Evolutionary conservation across 1,284 basidiomycete genomes (phyloP).

Genomic region (Naganishia cerealis): DNA sequence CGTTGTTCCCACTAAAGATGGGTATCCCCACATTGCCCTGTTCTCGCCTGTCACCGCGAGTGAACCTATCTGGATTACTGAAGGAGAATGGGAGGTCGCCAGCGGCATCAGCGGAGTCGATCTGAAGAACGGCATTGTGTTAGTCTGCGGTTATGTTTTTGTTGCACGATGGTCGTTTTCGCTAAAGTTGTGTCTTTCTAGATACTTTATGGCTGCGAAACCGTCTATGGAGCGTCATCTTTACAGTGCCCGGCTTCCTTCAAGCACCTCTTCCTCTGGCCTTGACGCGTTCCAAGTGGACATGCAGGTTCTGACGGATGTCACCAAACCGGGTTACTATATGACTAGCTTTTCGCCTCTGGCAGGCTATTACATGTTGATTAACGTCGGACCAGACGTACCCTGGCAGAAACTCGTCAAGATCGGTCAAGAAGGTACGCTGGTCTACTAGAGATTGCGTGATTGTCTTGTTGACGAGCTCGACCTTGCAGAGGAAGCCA

Average conservation of each 20-base stretch:
- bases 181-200: constrained; percentile 45
- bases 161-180: constrained; percentile 32
- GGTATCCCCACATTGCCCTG: constrained; percentile 84
- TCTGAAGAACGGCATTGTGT: constrained; percentile 68
- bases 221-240: constrained; percentile 81
- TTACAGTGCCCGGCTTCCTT: constrained; percentile 54
- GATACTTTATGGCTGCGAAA: constrained; percentile 84
- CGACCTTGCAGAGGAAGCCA: constrained; percentile 37
- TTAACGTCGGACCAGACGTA: constrained; percentile 75
- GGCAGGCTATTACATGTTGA: constrained; percentile 79
- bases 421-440: constrained; percentile 63
- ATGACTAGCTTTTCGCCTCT: constrained; percentile 73
- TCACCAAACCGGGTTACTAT: constrained; percentile 64
- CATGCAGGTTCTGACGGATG: constrained; percentile 66
- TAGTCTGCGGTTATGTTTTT: constrained; percentile 48
- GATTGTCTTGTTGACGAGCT: neutral
- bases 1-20: constrained; percentile 72
- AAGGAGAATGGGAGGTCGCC: constrained; percentile 85
- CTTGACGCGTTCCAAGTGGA: constrained; percentile 39
- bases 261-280: neutral
- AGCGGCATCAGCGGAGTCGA: constrained; percentile 72
- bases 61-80: constrained; percentile 76
- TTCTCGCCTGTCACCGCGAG: constrained; percentile 72
- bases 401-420: constrained; percentile 83
- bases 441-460: constrained; percentile 5